Percentiles rank a stretch among this genome's conserved stretches.
These are phyloP conservation scores for Xylaria sp. DNA, from an alignment of 2,329 filamentous ascomycete genomes.

Conservation along the genomic window DNA sequence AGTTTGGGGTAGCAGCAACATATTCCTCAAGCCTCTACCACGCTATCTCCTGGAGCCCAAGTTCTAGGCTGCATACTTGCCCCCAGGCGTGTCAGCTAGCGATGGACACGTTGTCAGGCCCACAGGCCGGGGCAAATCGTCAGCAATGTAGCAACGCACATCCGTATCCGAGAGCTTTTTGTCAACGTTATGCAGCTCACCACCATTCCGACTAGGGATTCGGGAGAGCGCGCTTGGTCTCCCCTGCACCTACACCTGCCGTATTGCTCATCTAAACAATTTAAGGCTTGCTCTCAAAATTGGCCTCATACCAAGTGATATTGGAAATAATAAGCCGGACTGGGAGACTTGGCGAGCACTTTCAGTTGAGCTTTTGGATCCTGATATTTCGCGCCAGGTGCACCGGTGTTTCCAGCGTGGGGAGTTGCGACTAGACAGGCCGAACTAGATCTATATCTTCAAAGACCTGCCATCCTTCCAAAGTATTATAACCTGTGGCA, in stretches of 20 bases:
- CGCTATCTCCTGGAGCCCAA: conserved; percentile 4
- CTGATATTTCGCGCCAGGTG: background rate
- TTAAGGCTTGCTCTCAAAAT: background rate
- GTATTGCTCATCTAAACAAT: background rate
- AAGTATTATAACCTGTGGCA: background rate
- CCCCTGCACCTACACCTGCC: background rate
- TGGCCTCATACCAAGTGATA: background rate
- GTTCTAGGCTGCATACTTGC: background rate
- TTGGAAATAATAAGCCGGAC: background rate
- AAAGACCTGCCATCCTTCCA: background rate
- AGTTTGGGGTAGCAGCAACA: background rate
- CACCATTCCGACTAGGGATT: background rate
- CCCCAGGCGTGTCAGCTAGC: background rate
- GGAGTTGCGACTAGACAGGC: background rate
- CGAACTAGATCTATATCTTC: background rate
- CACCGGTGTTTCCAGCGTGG: background rate
- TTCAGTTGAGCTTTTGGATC: background rate
- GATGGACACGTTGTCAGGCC: background rate
- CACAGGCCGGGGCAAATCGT: background rate
- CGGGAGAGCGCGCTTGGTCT: background rate
- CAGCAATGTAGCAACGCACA: background rate
- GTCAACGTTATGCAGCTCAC: background rate
- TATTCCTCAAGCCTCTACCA: conserved; percentile 6
- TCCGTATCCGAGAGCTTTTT: background rate
- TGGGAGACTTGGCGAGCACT: background rate